Percentiles rank a stretch among this genome's conserved stretches.
phyloP scores from a whole-genome alignment of 306 rosid genomes.

The Cicer pinnatifidum region DNA sequence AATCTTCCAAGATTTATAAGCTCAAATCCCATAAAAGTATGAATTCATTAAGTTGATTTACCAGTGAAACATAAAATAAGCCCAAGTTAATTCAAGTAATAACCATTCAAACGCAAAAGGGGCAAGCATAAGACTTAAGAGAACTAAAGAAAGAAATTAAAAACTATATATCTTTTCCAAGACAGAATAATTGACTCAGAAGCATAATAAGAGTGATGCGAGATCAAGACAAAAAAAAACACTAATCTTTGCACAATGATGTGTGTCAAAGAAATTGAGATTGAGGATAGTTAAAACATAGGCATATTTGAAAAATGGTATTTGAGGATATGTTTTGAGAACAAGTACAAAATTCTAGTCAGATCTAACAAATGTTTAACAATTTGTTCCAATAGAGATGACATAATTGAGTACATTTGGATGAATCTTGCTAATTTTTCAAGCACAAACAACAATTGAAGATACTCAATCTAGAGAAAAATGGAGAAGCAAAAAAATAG shows the following conservation, averaged over 20 bases:
- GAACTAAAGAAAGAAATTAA: conserved; percentile 16
- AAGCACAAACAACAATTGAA: conserved; percentile 32
- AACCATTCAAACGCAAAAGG: background rate
- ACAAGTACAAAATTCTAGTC: conserved; percentile 36
- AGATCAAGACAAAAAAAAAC: conserved; percentile 40
- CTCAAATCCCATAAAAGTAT: conserved; percentile 1
- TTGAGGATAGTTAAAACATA: conserved; percentile 14
- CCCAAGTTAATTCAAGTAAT: background rate
- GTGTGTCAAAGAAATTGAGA: conserved; percentile 8
- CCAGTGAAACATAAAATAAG: conserved; percentile 31
- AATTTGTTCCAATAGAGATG: conserved; percentile 5
- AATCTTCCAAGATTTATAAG: conserved; percentile 4
- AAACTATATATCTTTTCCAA: conserved; percentile 4
- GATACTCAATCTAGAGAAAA: background rate
- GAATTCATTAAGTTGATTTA: conserved; percentile 22
- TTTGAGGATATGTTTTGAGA: conserved; percentile 7
- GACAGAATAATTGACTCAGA: background rate
- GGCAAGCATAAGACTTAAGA: conserved; percentile 2
- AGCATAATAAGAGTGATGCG: conserved; percentile 10
- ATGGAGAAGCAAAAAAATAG: too few relatives aligned
- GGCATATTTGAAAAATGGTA: background rate
- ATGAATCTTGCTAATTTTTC: conserved; percentile 27
- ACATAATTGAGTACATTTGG: conserved; percentile 41
- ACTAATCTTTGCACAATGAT: background rate
- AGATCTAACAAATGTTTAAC: conserved; percentile 43